Percentiles rank a stretch among this genome's conserved stretches.
These are phyloP conservation scores for Lactarius psammicola DNA, from an alignment of 768 basidiomycete species.

Conservation along the genomic window DNA sequence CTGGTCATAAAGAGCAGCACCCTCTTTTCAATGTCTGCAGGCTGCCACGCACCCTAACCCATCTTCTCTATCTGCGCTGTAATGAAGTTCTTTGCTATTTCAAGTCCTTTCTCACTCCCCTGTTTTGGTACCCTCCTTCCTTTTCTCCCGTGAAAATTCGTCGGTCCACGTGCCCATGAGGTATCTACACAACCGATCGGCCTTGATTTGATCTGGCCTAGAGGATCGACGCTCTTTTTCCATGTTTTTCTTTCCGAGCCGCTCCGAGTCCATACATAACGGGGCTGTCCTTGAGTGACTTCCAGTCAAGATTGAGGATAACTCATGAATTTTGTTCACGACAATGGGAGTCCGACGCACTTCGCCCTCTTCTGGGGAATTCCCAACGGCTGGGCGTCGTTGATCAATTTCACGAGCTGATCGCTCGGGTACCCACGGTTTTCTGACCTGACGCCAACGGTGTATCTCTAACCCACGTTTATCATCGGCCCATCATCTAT, in stretches of 20 bases:
- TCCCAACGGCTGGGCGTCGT: slow-evolving; percentile 10
- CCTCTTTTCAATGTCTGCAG: slow-evolving; percentile 10
- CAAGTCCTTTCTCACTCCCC: not conserved
- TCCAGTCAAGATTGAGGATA: not conserved
- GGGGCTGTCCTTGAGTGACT: not conserved
- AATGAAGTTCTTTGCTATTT: slow-evolving; percentile 1
- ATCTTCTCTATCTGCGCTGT: slow-evolving; percentile 3
- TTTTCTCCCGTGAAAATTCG: not conserved
- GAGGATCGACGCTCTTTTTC: slow-evolving; percentile 13
- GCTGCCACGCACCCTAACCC: slow-evolving; percentile 5
- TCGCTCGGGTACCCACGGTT: slow-evolving; percentile 11
- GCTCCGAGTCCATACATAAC: not conserved
- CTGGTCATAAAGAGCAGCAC: slow-evolving; percentile 10
- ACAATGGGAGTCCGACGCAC: not conserved
- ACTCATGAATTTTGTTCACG: not conserved
- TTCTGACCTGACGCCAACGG: not conserved
- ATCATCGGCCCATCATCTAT: not conserved
- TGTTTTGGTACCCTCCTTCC: slow-evolving; percentile 7
- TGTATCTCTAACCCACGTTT: slow-evolving; percentile 10
- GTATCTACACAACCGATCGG: not conserved
- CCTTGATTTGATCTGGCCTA: slow-evolving; percentile 5
- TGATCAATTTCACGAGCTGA: slow-evolving; percentile 18
- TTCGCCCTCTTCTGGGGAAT: not conserved
- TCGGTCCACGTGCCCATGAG: not conserved
- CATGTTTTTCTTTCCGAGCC: not conserved